These are phyloP conservation scores for Boletus reticulatus DNA, from an alignment of 768 basidiomycete genomes.

Conservation along the genomic window DNA sequence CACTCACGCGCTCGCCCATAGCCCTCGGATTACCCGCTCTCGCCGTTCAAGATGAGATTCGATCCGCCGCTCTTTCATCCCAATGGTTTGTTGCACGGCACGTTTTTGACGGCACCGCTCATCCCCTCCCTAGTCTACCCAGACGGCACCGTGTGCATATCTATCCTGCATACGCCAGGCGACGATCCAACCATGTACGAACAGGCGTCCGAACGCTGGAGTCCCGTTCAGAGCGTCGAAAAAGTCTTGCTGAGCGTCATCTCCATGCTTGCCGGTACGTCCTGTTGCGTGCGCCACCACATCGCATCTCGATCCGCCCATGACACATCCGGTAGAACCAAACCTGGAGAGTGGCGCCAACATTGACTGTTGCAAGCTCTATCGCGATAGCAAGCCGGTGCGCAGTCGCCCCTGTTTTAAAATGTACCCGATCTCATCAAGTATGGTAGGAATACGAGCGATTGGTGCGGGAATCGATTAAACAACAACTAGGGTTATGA, in stretches of 20 bases:
- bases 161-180: conserved; percentile 92
- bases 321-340: conserved; percentile 57
- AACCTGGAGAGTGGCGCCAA: conserved; percentile 98
- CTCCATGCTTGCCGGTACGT: conserved; percentile 90
- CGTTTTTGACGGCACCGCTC: too few species aligned
- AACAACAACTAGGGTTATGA: conserved; percentile 79
- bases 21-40: conserved; percentile 94
- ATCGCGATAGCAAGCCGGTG: conserved; percentile 77
- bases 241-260: conserved; percentile 96
- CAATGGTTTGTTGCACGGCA: conserved; percentile 64
- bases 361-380: conserved; percentile 96
- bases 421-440: neutral
- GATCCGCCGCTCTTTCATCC: conserved; percentile 97
- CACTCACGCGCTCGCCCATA: neutral
- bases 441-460: conserved; percentile 76
- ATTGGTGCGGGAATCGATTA: conserved; percentile 77
- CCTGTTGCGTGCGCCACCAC: too few species aligned
- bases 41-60: conserved; percentile 99
- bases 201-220: conserved; percentile 94
- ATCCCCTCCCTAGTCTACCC: conserved; percentile 68
- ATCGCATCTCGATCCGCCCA: too few species aligned
- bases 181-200: conserved; percentile 94
- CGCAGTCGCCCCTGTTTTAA: conserved; percentile 2
- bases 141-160: conserved; percentile 97
- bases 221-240: conserved; percentile 97